Base-by-base conservation (phyloP, 768 basidiomycete species). In the Lyophyllum atratum region DNA sequence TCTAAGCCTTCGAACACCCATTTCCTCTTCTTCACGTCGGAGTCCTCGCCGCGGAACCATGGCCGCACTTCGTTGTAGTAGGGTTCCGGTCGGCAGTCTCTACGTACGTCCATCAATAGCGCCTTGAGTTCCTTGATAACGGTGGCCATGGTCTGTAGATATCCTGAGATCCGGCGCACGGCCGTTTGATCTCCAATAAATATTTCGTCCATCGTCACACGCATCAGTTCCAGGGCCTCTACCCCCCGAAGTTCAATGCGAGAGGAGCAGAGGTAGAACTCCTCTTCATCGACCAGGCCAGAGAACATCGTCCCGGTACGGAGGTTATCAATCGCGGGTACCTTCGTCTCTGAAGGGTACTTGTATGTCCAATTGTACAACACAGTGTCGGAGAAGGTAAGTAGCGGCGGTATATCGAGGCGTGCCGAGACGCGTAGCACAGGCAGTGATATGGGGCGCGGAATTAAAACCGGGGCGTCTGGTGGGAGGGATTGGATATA, bases 371-470 rank as follows among this genome's bases (percentile, higher is more conserved):
- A 92, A 69, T 96, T 96, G 74, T 94, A 97, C 25, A 97, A 81
- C 8, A 97, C 94, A 26, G 88, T 89, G 68, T 96, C 94, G 10
- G 94, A 88, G 68, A 94, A 97, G 3, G 94, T 97, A 55, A 94
- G 79, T 39, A 96, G 77, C 0, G 95, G 93, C 0, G 95, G 95
- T 1, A 97, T 74, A 53, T 90, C 85, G 10, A 97, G 84, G 44
- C 87, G 74, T 0, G 76, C 69, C 22, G 84, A 90, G 15, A 93
- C 81, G 54, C 84, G 79, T 19, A 94, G 78, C 31, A 93, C 81
- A 1, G 95, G 95, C 5, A 93, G 70, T 9, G 90, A 80, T 51
- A 98, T 72, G 0, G 86, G 73, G 0, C 78, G 72, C 5, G 95
- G 95, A 42, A 98, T 87, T 34, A 76, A 68, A 29, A 90, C 77